Conservation (phyloP, 805 yeast species). For the Metschnikowia gelsemii region DNA sequence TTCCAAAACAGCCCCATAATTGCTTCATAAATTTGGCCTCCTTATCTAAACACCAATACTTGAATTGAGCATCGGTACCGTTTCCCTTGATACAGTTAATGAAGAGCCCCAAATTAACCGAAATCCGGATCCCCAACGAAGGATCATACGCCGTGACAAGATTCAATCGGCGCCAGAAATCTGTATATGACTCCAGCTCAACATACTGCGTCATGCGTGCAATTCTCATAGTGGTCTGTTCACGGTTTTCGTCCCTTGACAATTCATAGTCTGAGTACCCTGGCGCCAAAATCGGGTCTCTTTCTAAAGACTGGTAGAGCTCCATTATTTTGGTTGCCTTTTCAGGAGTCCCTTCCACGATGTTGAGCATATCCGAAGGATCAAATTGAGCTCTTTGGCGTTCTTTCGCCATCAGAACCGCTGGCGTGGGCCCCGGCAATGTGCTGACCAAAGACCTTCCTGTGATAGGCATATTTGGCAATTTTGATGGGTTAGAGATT, state of each 20-base stretch:
- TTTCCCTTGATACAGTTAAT: constrained; percentile 41
- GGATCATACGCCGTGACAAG: constrained; percentile 40
- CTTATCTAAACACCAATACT: constrained; percentile 37
- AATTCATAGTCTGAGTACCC: constrained; percentile 34
- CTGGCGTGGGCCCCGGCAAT: constrained; percentile 35
- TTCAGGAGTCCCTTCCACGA: constrained; percentile 42
- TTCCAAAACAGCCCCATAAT: constrained; percentile 27
- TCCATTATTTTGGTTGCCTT: constrained; percentile 30
- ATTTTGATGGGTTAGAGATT: not conserved
- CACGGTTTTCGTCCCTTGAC: constrained; percentile 31
- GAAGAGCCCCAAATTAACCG: constrained; percentile 41
- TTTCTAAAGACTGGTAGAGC: constrained; percentile 36
- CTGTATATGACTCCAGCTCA: constrained; percentile 32
- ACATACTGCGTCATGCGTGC: constrained; percentile 36
- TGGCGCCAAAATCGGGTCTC: constrained; percentile 38
- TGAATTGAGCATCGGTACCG: constrained; percentile 40
- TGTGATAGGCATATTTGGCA: constrained; percentile 18
- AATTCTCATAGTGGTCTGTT: constrained; percentile 34
- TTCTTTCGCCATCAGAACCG: constrained; percentile 30
- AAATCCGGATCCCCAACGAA: constrained; percentile 37
- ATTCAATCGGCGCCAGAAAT: constrained; percentile 36
- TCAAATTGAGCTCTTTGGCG: constrained; percentile 33
- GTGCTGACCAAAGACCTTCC: constrained; percentile 26
- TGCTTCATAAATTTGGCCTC: constrained; percentile 36
- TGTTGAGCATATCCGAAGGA: constrained; percentile 40